Evolutionary conservation across 2,329 filamentous ascomycete species (phyloP).

Genomic region (Aspergillus sp.): DNA sequence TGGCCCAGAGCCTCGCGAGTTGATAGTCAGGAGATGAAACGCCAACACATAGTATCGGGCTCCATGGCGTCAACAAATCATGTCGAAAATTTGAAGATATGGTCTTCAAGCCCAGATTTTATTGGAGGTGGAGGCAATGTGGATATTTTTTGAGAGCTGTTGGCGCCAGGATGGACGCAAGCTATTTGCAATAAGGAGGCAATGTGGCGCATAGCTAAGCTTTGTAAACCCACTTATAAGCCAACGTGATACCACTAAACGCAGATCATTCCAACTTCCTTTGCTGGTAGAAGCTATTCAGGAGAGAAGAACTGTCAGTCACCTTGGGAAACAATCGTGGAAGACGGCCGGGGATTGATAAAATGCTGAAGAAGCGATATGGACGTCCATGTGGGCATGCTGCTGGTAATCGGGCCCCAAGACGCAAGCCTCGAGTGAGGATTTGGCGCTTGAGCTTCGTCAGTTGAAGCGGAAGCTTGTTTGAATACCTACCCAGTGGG

Average conservation of each 20-base stretch:
- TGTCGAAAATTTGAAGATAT: not conserved
- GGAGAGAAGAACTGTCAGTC: not conserved
- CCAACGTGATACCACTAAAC: not conserved
- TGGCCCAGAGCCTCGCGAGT: not conserved
- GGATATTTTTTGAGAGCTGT: not conserved
- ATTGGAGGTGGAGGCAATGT: not conserved
- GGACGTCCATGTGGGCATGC: no score
- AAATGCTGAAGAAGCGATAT: no score
- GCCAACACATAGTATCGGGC: not conserved
- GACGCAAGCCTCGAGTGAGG: not conserved
- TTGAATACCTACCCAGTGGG: not conserved
- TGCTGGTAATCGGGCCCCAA: not conserved
- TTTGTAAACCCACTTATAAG: not conserved
- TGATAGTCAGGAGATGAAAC: not conserved
- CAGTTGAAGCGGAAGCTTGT: not conserved
- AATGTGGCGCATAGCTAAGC: conserved; percentile 4
- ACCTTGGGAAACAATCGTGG: no score
- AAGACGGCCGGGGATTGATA: no score
- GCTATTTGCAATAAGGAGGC: conserved; percentile 3
- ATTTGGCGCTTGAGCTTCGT: not conserved
- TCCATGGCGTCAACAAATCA: not conserved
- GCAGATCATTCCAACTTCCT: not conserved
- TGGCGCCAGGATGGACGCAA: not conserved
- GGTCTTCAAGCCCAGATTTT: not conserved
- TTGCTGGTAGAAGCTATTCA: not conserved